Conservation (phyloP, 257 asterid genomes). For the Sherardia arvensis region DNA sequence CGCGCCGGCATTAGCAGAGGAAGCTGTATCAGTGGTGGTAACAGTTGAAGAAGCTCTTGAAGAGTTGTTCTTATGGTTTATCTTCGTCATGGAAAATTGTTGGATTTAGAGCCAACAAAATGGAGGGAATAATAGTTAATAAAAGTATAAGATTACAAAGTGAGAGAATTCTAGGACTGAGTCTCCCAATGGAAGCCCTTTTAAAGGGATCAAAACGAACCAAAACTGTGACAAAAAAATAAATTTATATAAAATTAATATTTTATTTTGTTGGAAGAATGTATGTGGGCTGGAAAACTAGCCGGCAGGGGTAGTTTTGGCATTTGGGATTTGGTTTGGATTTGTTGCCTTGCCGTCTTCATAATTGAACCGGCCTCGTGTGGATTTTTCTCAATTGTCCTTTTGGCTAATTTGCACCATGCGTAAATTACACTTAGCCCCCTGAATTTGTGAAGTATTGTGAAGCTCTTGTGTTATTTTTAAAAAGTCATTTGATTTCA, state of each 20-base stretch:
- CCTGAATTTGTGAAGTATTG: neutral
- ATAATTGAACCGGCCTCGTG: conserved; percentile 30
- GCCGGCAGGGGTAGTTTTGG: conserved; percentile 38
- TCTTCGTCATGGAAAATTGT: conserved; percentile 42
- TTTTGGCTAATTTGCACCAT: conserved; percentile 11
- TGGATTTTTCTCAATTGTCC: conserved; percentile 39
- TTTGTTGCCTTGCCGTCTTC: conserved; percentile 47
- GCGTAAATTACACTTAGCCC: neutral
- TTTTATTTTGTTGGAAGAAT: conserved; percentile 6
- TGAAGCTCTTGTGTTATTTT: too few relatives aligned
- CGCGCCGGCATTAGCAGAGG: neutral
- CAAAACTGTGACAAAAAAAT: neutral
- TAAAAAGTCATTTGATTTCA: too few relatives aligned
- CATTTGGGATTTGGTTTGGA: neutral
- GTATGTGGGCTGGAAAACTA: conserved; percentile 37
- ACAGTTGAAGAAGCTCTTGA: neutral
- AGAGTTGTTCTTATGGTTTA: conserved; percentile 24
- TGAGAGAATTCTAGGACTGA: conserved; percentile 25
- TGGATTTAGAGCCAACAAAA: conserved; percentile 6
- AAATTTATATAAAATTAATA: too few relatives aligned
- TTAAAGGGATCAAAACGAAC: conserved; percentile 28
- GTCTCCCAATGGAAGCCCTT: conserved; percentile 45
- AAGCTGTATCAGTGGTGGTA: neutral
- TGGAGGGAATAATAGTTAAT: neutral
- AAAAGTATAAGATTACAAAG: neutral